Percentiles rank a stretch among this genome's conserved stretches.
Conservation (phyloP, 2,329 filamentous ascomycete genomes). For the Aaosphaeria arxii region DNA sequence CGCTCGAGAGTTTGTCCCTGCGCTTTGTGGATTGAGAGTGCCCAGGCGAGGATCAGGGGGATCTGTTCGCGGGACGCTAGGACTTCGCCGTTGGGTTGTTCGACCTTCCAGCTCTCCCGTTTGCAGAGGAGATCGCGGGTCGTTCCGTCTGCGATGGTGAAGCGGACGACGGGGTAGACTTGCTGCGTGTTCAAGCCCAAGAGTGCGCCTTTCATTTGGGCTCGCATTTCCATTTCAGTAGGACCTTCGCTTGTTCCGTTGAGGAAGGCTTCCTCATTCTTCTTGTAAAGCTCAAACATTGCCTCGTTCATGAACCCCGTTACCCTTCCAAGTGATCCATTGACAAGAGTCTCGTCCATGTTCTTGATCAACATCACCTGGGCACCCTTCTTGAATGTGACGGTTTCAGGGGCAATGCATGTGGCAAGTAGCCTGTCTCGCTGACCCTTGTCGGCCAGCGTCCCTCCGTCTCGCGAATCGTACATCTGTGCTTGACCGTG, state of each 20-base stretch:
- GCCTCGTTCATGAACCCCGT: conserved; percentile 72
- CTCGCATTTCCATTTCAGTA: conserved; percentile 47
- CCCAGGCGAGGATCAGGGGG: conserved; percentile 93
- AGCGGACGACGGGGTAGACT: conserved; percentile 81
- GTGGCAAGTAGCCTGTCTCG: conserved; percentile 78
- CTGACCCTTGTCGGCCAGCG: conserved; percentile 60
- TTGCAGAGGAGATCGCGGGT: conserved; percentile 75
- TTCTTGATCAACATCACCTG: conserved; percentile 99
- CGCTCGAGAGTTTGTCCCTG: conserved; percentile 92
- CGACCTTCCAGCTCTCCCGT: conserved; percentile 92
- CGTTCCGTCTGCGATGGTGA: conserved; percentile 74
- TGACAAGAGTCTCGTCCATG: conserved; percentile 88
- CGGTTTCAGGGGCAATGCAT: conserved; percentile 84
- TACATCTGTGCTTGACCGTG: conserved; percentile 67
- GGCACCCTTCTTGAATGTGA: conserved; percentile 84
- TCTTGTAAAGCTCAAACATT: conserved; percentile 57
- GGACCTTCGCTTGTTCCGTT: conserved; percentile 45
- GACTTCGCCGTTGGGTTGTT: conserved; percentile 90
- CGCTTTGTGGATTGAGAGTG: conserved; percentile 95
- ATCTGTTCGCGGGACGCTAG: conserved; percentile 75
- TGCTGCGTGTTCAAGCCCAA: conserved; percentile 49
- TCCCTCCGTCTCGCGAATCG: conserved; percentile 71
- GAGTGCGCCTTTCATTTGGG: conserved; percentile 44
- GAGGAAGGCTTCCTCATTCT: conserved; percentile 56
- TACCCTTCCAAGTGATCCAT: conserved; percentile 88